Conservation (phyloP, 176 grass and related monocot genomes). For the Aegilops longissima region DNA sequence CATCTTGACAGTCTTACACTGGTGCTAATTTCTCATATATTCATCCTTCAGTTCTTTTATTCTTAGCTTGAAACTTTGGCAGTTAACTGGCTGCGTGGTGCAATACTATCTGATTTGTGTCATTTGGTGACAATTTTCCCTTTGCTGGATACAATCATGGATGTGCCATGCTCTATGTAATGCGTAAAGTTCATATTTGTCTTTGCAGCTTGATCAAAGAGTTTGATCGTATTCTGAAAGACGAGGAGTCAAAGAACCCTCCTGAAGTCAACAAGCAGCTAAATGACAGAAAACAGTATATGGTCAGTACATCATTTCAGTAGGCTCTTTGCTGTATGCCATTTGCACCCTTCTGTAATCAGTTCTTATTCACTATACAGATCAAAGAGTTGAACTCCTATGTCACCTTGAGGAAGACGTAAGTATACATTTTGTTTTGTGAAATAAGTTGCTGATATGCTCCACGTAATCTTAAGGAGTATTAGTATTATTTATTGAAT, state of each 20-base stretch:
- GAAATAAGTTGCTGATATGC: not conserved
- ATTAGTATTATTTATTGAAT: not conserved
- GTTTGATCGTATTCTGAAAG: slow-evolving; percentile 82
- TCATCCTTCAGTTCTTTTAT: not conserved
- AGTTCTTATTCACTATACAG: slow-evolving; percentile 46
- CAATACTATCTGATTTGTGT: slow-evolving; percentile 4
- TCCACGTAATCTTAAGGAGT: not conserved
- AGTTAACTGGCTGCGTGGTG: not conserved
- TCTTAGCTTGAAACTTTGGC: not conserved
- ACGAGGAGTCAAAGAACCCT: slow-evolving; percentile 63
- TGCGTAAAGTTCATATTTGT: slow-evolving; percentile 8
- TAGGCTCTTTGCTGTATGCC: slow-evolving; percentile 9
- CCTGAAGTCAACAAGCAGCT: slow-evolving; percentile 79
- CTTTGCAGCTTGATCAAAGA: slow-evolving; percentile 84
- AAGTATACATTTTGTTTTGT: slow-evolving; percentile 39
- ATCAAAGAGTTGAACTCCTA: slow-evolving; percentile 99
- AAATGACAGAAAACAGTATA: slow-evolving; percentile 94
- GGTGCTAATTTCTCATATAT: not conserved
- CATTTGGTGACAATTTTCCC: not conserved
- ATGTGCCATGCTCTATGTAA: not conserved
- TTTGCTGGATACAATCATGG: slow-evolving; percentile 9
- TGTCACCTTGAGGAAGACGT: slow-evolving; percentile 96
- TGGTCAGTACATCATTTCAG: slow-evolving; percentile 49
- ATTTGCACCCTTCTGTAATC: slow-evolving; percentile 5
- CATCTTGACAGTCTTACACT: not conserved